Base-by-base conservation (phyloP, 257 asterid species). In the Solanum bukasovii region DNA sequence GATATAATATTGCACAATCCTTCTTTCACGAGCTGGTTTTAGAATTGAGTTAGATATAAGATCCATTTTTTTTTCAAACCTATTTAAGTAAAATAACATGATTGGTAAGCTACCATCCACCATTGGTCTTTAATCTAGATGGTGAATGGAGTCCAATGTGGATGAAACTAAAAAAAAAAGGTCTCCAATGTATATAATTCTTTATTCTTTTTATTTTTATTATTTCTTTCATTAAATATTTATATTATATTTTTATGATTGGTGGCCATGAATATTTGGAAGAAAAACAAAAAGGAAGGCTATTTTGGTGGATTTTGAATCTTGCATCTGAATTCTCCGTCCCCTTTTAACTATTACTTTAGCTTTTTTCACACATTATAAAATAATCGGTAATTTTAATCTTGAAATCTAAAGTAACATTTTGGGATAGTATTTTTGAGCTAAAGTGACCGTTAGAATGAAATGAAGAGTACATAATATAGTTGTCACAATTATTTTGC, bases 291-390 rank as follows among this genome's bases (percentile, higher is more conserved):
- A 6, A 0, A 52, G n/a, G n/a, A 18, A 46, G 59, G 59, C 59
- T 46, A 4, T 46, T 46, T 46, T 52, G 63, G n/a, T 52, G 63
- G 9, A 18, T 16, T 52, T 52, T 1, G 63, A 52, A 52, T 0
- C 63, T 52, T 52, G n/a, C n/a, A 52, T 52, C 1, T 18, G n/a
- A 52, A 52, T 52, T 52, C 1, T 52, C 23, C 1, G 9, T 52
- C 4, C 23, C 23, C 0, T 16, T 52, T 52, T 16, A 16, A 6
- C n/a, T 18, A 18, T 16, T 0, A 0, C 0, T 52, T 16, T 2
- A 52, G 0, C 0, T 6, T 18, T 16, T 52, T 56, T 56, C 4
- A 18, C 63, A 56, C 63, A 52, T 52, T 18, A 18, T 2, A 1
- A 1, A 6, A 52, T 16, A 0, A 18, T 52, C 1, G n/a, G 1